Evolutionary conservation across 495 filamentous ascomycete genomes (phyloP).

Genomic region (Zalerion maritima): DNA sequence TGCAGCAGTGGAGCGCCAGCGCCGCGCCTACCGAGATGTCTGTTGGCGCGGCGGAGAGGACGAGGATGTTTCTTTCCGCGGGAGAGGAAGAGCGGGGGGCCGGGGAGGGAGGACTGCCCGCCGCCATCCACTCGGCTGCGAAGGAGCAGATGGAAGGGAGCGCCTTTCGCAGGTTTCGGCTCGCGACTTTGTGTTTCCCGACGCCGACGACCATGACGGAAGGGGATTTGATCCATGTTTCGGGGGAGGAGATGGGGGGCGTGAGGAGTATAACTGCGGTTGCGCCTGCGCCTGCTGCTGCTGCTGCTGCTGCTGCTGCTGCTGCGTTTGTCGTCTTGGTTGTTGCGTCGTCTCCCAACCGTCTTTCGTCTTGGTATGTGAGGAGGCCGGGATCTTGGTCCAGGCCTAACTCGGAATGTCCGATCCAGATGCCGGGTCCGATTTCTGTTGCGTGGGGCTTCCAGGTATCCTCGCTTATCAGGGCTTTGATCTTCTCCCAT

Average conservation of each 20-base stretch:
- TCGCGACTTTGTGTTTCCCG: conserved; percentile 53
- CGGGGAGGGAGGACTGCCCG: conserved; percentile 1
- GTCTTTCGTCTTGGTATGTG: too few relatives aligned
- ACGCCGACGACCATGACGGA: conserved; percentile 47
- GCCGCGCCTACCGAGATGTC: conserved; percentile 33
- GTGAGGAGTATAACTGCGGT: conserved; percentile 16
- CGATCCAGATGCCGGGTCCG: too few relatives aligned
- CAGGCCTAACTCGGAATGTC: too few relatives aligned
- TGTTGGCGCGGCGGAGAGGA: conserved; percentile 26
- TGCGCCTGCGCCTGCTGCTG: too few relatives aligned
- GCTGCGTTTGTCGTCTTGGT: too few relatives aligned
- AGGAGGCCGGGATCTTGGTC: too few relatives aligned
- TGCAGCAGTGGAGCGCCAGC: conserved; percentile 30
- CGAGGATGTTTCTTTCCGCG: conserved; percentile 19
- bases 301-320: conserved; percentile 23
- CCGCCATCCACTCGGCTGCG: conserved; percentile 10
- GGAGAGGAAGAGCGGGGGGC: conserved; percentile 22
- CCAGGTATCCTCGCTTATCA: too few relatives aligned
- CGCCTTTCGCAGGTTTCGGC: conserved; percentile 54
- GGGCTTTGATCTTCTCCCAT: too few relatives aligned
- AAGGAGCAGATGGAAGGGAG: conserved; percentile 43
- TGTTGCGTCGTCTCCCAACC: conserved; percentile 9
- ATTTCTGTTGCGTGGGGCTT: too few relatives aligned
- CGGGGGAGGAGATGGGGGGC: conserved; percentile 18
- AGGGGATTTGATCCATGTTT: conserved; percentile 18